Evolutionary conservation across 805 yeast genomes (phyloP), one percentile per base, ranked within the genome.

Genomic region (Metschnikowia picachoensis): DNA sequence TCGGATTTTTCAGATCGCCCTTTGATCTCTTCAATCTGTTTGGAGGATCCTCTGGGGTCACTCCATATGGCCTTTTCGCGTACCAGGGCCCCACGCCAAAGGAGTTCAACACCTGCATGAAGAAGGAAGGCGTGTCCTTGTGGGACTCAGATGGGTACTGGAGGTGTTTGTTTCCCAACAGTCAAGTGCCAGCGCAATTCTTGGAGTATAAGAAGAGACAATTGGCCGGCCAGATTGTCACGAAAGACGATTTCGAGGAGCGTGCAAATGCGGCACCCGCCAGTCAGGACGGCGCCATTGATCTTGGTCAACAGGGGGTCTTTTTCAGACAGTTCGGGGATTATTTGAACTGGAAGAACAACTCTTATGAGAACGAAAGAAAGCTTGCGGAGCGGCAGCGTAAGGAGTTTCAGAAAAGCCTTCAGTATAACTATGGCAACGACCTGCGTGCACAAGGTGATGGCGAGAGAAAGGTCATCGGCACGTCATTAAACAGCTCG

Each of bases 131-230:
- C 3, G 66, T 76, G 7, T 78, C 88, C 0, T 82, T 81, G 11
- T 92, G 97, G 97, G 95, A 89, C 60, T 67, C 78, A 32, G 73
- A 76, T 17, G 98, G 97, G 0, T 78, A 82, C 63, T 92, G 97
- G 97, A 78, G 91, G 60, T 92, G 98, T 66, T 68, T 92, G 38
- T 85, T 91, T 64, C 96, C 96, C 11, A 73, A 74, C 52, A 48
- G 65, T 30, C 58, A 66, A 64, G 39, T 70, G 49, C 51, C 74
- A 56, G 41, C 70, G 58, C 46, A 60, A 48, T 36, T 68, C 43
- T 52, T 70, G 62, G 50, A 52, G 56, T 42, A 53, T 53, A 57
- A 63, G 59, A 47, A 59, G 32, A 50, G 55, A 35, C 46, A 59
- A 36, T 55, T 63, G 14, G 56, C 65, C 4, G 60, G 60, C 16